Conservation (phyloP, 2,329 filamentous ascomycete genomes). For the Didymella sp. region DNA sequence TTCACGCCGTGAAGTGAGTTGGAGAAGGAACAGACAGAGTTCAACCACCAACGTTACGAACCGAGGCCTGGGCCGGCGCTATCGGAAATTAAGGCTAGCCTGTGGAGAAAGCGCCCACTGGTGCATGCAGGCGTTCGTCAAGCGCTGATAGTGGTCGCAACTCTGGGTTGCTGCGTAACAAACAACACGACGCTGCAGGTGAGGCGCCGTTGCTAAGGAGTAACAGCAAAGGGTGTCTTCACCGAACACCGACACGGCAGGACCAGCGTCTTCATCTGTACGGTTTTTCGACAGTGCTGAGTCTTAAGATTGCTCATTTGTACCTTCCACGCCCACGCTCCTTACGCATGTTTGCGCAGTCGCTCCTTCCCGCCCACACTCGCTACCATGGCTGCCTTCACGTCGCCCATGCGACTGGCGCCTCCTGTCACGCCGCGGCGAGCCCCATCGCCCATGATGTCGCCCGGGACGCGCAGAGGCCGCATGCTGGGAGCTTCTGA, state of each 20-base stretch:
- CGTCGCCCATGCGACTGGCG: slow-evolving; percentile 41
- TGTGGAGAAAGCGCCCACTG: slow-evolving; percentile 13
- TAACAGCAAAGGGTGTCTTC: neutral
- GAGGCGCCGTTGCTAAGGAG: slow-evolving; percentile 14
- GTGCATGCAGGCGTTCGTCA: slow-evolving; percentile 14
- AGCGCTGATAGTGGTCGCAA: slow-evolving; percentile 14
- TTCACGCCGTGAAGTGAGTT: neutral
- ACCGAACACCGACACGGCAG: neutral
- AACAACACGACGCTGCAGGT: slow-evolving; percentile 17
- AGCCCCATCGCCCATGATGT: slow-evolving; percentile 45
- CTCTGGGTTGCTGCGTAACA: slow-evolving; percentile 15
- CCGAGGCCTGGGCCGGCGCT: slow-evolving; percentile 2
- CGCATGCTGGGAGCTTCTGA: slow-evolving; percentile 37
- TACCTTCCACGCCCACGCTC: slow-evolving; percentile 8
- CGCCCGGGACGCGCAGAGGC: slow-evolving; percentile 39
- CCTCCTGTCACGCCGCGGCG: slow-evolving; percentile 43
- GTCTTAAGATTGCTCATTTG: neutral
- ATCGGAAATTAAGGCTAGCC: slow-evolving; percentile 1
- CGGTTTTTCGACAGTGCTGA: slow-evolving; percentile 5
- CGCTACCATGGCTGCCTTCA: slow-evolving; percentile 37
- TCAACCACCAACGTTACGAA: slow-evolving; percentile 5
- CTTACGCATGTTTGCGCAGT: slow-evolving; percentile 29
- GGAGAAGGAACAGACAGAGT: neutral
- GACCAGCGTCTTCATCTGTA: slow-evolving; percentile 1
- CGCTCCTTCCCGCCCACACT: slow-evolving; percentile 26